These are phyloP conservation scores for Gnetum montanum DNA, from an alignment of 75 land plant species.

Conservation along the genomic window DNA sequence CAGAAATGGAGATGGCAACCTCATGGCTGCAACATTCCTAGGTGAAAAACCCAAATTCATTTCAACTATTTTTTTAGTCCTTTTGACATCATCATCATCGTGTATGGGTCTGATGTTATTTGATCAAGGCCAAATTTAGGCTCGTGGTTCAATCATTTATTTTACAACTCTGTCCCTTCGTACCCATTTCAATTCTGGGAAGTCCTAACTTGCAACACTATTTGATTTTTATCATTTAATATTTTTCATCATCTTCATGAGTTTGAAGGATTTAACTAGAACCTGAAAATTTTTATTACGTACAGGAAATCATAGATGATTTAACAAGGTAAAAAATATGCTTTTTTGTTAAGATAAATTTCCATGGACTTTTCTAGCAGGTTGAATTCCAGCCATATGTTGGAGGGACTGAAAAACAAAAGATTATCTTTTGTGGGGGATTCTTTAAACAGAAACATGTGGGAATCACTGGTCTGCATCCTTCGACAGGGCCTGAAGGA, in stretches of 20 bases:
- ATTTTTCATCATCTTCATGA: not conserved
- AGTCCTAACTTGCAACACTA: not conserved
- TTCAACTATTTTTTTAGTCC: not conserved
- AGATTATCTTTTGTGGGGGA: slow-evolving; percentile 77
- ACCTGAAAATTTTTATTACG: not conserved
- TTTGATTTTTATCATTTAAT: not conserved
- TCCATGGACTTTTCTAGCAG: slow-evolving; percentile 19
- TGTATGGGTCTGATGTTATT: not conserved
- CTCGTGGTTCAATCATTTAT: not conserved
- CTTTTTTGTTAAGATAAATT: not conserved
- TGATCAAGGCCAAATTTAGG: not conserved
- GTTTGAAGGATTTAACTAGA: not conserved
- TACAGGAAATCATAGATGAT: too few species aligned
- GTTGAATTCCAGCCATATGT: slow-evolving; percentile 56
- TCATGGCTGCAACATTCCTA: slow-evolving; percentile 50
- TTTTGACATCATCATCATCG: too few species aligned
- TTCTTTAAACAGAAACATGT: slow-evolving; percentile 80
- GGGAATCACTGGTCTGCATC: slow-evolving; percentile 80
- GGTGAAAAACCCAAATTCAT: slow-evolving; percentile 18
- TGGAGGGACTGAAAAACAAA: slow-evolving; percentile 57
- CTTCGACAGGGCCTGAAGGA: slow-evolving; percentile 41
- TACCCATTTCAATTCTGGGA: not conserved
- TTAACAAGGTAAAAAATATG: not conserved
- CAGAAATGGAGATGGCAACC: slow-evolving; percentile 68
- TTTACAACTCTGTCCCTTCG: not conserved